Conservation (phyloP, 345 rosid genomes). For the Populus pruinosa region DNA sequence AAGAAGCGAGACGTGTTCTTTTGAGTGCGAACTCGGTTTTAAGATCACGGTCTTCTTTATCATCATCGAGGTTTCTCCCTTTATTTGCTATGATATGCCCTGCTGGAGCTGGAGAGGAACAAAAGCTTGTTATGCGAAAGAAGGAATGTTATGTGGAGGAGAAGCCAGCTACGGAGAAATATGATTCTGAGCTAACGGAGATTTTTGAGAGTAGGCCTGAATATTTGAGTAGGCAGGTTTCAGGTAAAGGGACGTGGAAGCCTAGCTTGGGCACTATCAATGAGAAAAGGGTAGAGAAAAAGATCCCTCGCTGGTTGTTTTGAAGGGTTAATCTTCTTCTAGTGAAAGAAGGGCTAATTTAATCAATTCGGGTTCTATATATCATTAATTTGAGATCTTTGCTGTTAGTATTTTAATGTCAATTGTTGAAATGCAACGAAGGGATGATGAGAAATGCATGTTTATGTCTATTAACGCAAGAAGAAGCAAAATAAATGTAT, state of each 20-base stretch:
- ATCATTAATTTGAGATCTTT: background rate
- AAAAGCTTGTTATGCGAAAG: conserved; percentile 3
- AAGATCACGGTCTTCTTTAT: conserved; percentile 29
- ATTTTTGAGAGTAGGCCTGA: conserved; percentile 38
- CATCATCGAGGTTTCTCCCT: conserved; percentile 46
- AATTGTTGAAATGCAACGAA: background rate
- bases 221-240: conserved; percentile 53
- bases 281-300: conserved; percentile 58
- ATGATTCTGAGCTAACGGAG: conserved; percentile 17
- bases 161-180: background rate
- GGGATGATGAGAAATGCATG: background rate
- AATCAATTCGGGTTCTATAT: background rate
- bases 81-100: conserved; percentile 42
- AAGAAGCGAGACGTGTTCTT: conserved; percentile 48
- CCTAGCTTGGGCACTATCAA: conserved; percentile 72
- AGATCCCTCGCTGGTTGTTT: conserved; percentile 42
- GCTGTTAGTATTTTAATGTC: background rate
- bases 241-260: conserved; percentile 73
- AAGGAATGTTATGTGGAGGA: conserved; percentile 6
- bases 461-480: background rate
- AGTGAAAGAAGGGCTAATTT: too few relatives aligned
- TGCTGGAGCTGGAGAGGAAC: conserved; percentile 16
- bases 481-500: background rate
- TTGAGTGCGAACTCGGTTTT: conserved; percentile 45
- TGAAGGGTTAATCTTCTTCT: conserved; percentile 7